Percentiles rank a stretch among this genome's conserved stretches.
These are phyloP conservation scores for Crithidia acanthocephali DNA, from an alignment of 208 protist species.

Conservation along the genomic window DNA sequence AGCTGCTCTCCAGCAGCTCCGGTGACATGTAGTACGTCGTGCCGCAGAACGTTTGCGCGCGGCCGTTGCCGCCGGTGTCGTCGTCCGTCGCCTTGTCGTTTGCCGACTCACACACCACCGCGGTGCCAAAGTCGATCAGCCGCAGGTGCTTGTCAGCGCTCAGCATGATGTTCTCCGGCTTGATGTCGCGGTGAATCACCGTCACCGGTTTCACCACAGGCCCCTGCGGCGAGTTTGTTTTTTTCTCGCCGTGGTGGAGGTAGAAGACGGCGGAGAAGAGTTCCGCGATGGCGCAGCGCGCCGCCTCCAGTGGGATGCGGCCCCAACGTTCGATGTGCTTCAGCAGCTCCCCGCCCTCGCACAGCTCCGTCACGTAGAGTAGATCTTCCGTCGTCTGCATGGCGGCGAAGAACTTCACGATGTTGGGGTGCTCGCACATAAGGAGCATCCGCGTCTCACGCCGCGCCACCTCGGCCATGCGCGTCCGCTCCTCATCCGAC, in stretches of 20 bases:
- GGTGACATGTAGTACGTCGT: slow-evolving; percentile 95
- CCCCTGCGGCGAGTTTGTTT: slow-evolving; percentile 22
- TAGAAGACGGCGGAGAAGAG: slow-evolving; percentile 96
- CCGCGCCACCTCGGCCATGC: slow-evolving; percentile 85
- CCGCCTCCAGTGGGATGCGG: slow-evolving; percentile 83
- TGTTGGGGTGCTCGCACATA: slow-evolving; percentile 90
- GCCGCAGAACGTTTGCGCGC: slow-evolving; percentile 90
- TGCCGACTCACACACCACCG: slow-evolving; percentile 74
- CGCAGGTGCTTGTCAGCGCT: slow-evolving; percentile 91
- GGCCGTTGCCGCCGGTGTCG: slow-evolving; percentile 47
- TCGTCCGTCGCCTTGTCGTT: slow-evolving; percentile 72
- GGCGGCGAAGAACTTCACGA: slow-evolving; percentile 82
- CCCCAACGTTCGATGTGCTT: slow-evolving; percentile 57
- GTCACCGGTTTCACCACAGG: slow-evolving; percentile 40
- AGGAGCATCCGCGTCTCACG: slow-evolving; percentile 86
- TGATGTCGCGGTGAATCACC: slow-evolving; percentile 96
- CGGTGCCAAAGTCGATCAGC: slow-evolving; percentile 97
- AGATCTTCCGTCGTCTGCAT: slow-evolving; percentile 87
- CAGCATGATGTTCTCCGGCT: slow-evolving; percentile 97
- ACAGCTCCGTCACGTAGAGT: slow-evolving; percentile 89
- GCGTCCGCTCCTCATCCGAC: slow-evolving; percentile 81
- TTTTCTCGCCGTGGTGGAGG: slow-evolving; percentile 91
- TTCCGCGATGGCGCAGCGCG: slow-evolving; percentile 90
- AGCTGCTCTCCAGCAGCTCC: slow-evolving; percentile 92
- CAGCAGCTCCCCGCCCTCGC: slow-evolving; percentile 86